Evolutionary conservation across 2,329 filamentous ascomycete genomes (phyloP), one percentile per base, ranked within the genome.

Genomic region (Zasmidium cellare): DNA sequence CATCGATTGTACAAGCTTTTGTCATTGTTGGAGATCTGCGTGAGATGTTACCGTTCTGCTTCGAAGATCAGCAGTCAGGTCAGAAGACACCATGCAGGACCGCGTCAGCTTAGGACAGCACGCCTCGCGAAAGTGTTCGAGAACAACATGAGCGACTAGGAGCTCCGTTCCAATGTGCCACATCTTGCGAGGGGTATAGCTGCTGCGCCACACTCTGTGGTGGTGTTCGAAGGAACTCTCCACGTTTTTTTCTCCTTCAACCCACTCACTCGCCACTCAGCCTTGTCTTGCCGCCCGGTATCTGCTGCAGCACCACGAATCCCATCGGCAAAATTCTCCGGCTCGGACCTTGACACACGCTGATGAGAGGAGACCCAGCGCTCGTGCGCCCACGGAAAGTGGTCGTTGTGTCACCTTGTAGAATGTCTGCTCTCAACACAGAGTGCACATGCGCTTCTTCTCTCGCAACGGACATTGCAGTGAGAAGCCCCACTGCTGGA

Each of bases 61-160:
- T 22, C 31, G 44, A 25, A 51, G 61, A 64, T 64, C 57, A 54
- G 57, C 59, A 28, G 35, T 48, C 31, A 20, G 55, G 57, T 56
- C 57, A 58, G 54, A 49, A 51, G 52, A 61, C 55, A 23, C 16
- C 45, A 52, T 61, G 61, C 61, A 62, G 55, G 59, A 64, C 59
- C 61, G 53, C 61, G 61, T 64, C 59, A 63, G 58, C 58, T 55
- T 58, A 24, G 45, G 25, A 5, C 25, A 28, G 25, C 25, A 28
- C 25, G 25, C 25, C n/a, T n/a, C n/a, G n/a, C n/a, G n/a, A 11
- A 49, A 49, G 19, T 24, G 16, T 25, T 25, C 46, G 25, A 18
- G 46, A n/a, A 3, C 46, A 49, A 14, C 25, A 23, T 22, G 9
- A n/a, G 23, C 5, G 19, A 18, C 19, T 19, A 5, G 5, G 25